phyloP scores from a whole-genome alignment of 148 eudicot genomes.

The Pharnaceum exiguum region DNA sequence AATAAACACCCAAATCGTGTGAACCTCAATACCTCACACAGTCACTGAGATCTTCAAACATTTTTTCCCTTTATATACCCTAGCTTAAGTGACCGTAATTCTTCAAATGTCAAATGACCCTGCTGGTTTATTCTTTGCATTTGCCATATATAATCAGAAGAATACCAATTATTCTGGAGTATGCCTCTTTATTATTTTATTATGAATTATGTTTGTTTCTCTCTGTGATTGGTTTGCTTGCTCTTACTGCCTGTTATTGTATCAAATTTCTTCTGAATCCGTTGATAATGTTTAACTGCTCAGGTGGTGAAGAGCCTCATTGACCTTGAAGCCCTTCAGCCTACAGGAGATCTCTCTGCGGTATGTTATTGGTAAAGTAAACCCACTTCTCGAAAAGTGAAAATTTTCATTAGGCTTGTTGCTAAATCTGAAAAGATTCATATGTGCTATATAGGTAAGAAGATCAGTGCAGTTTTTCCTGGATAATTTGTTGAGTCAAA shows the following conservation, averaged over 20 bases:
- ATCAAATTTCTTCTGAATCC: not conserved
- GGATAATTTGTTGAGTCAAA: slow-evolving; percentile 79
- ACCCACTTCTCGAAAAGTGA: no score
- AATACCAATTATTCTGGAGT: not conserved
- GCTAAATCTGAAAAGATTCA: not conserved
- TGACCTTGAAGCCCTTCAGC: slow-evolving; percentile 96
- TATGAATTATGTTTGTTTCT: no score
- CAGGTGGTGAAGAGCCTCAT: slow-evolving; percentile 85
- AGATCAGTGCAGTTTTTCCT: slow-evolving; percentile 92
- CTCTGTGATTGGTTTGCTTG: no score
- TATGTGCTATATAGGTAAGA: slow-evolving; percentile 50
- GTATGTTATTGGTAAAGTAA: slow-evolving; percentile 37
- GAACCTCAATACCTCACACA: no score
- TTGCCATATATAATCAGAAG: not conserved
- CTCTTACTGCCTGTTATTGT: not conserved
- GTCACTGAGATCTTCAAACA: not conserved
- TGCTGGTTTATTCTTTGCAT: not conserved
- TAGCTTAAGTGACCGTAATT: not conserved
- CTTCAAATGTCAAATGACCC: no score
- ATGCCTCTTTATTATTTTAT: no score
- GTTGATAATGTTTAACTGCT: slow-evolving; percentile 5
- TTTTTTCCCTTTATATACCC: not conserved
- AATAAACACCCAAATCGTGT: no score
- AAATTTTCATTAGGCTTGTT: not conserved
- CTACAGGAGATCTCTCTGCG: slow-evolving; percentile 90